Evolutionary conservation across 345 rosid species (phyloP), one percentile per base, ranked within the genome.

Genomic region (Acer yangbiense): DNA sequence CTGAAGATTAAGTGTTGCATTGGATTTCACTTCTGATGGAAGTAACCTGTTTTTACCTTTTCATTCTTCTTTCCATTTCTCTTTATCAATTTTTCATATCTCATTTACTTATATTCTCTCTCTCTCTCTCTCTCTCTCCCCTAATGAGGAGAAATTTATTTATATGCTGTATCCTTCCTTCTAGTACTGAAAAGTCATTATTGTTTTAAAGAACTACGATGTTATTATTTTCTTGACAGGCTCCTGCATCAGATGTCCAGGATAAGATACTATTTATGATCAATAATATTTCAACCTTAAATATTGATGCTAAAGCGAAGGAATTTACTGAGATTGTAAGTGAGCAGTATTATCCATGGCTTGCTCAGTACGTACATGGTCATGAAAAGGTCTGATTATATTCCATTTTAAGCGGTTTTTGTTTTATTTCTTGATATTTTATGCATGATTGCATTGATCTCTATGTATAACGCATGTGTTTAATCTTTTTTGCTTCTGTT

Each of bases 281-380:
- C 76, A 95, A 95, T 82, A 95, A 95, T 76, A 87, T 95, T 76
- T 93, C 99, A 18, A 80, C 68, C 79, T 81, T 93, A 44, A 95
- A 95, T 88, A 60, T 92, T 60, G 99, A 95, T 78, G 80, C 86
- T 44, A 95, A 95, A 85, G 89, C 90, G 72, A 96, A 90, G 81
- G 99, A 96, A 80, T 85, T 96, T 79, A 80, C 91, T 76, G 98
- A 93, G 74, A 82, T 91, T 79, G 78, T 96, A 69, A 89, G 87
- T 69, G 98, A 96, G 77, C 94, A 89, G 75, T 86, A 92, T 66
- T 86, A 89, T 83, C 93, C 98, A 17, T 96, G 99, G 99, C 94
- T 96, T 78, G 99, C 99, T 1, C 97, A 92, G 78, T 96, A n/a
- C n/a, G n/a, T n/a, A 96, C 75, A 92, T 96, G 97, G 99, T 96